phyloP scores from a whole-genome alignment of 768 basidiomycete species.

The Coprinopsis cinerea region DNA sequence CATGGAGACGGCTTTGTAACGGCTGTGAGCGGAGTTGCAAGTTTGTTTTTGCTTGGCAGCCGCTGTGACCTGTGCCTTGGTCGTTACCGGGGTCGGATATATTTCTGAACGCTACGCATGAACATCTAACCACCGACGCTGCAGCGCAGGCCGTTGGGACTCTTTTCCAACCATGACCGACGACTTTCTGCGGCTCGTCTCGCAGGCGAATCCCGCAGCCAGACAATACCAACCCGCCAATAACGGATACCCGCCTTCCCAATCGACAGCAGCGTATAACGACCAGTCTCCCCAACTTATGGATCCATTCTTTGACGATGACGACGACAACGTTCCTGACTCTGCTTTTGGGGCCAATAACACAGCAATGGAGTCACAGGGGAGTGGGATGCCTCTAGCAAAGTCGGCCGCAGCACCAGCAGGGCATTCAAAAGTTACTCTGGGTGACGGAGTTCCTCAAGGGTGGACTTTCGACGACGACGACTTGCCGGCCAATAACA shows the following conservation, averaged over 20 bases:
- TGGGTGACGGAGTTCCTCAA: conserved; percentile 45
- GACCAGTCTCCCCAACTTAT: conserved; percentile 46
- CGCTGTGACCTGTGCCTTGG: not conserved
- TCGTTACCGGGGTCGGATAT: not conserved
- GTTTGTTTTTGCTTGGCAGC: conserved; percentile 6
- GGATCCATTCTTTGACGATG: conserved; percentile 90
- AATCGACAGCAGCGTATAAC: conserved; percentile 32
- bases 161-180: conserved; percentile 42
- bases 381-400: conserved; percentile 54
- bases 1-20: not conserved
- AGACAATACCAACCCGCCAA: conserved; percentile 46
- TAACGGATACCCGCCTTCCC: conserved; percentile 56
- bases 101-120: not conserved
- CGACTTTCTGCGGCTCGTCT: conserved; percentile 71
- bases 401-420: conserved; percentile 57
- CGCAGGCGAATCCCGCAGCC: conserved; percentile 63
- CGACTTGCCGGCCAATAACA: conserved; percentile 36
- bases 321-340: conserved; percentile 66
- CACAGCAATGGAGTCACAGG: conserved; percentile 44
- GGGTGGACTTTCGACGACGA: conserved; percentile 76
- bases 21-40: not conserved
- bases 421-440: conserved; percentile 44
- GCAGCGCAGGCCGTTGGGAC: not conserved
- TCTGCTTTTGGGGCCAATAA: conserved; percentile 60
- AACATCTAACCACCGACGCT: not conserved